Evolutionary conservation across 257 asterid species (phyloP).

Genomic region (Gynochthodes officinalis): DNA sequence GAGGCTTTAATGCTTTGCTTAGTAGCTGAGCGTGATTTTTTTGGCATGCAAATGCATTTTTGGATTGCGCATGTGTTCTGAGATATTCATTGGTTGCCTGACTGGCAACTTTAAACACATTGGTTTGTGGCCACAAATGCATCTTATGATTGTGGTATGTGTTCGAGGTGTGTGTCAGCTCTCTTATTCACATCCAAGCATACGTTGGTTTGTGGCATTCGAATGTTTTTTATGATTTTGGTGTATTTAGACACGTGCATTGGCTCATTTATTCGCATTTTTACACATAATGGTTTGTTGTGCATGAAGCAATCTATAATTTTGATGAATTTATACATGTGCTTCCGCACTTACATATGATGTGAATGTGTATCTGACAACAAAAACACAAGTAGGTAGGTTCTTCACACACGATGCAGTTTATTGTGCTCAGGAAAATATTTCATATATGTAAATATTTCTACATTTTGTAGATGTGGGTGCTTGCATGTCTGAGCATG

Average conservation of each 20-base stretch:
- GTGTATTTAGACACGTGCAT: not conserved
- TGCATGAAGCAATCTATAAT: not conserved
- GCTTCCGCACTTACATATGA: not conserved
- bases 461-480: no score
- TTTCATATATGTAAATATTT: not conserved
- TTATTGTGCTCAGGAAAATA: no score
- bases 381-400: no score
- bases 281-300: no score
- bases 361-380: not conserved
- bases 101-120: not conserved
- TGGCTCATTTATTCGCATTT: not conserved
- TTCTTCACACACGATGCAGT: no score
- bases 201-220: not conserved
- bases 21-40: not conserved
- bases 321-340: not conserved
- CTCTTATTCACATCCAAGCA: not conserved
- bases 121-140: not conserved
- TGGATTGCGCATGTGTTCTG: not conserved
- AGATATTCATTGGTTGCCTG: not conserved
- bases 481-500: not conserved
- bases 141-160: not conserved
- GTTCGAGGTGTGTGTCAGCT: not conserved
- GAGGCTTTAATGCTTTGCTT: not conserved
- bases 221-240: not conserved
- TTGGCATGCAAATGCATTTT: not conserved